Conservation (phyloP, 75 land plant species). For the Chamaecyparis obtusa region DNA sequence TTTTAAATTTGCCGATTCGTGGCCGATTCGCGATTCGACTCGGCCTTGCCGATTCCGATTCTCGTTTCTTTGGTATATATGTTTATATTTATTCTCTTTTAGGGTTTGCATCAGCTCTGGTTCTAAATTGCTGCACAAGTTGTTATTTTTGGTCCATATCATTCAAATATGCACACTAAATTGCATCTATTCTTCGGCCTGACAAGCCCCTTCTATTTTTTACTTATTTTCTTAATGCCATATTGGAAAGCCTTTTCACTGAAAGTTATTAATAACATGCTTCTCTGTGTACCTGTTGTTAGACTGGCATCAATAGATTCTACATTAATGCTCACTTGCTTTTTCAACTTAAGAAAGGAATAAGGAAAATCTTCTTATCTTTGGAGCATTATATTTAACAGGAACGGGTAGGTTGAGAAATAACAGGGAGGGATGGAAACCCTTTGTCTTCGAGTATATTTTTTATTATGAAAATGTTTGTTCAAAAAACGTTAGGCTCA, state of each 20-base stretch:
- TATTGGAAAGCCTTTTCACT: background rate
- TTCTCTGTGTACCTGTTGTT: background rate
- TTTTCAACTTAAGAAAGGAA: background rate
- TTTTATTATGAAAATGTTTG: background rate
- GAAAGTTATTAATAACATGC: background rate
- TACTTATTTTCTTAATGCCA: background rate
- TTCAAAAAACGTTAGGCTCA: background rate
- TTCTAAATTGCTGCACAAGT: background rate
- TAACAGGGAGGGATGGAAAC: too few species aligned
- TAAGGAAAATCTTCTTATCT: background rate
- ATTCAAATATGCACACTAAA: background rate
- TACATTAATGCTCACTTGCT: background rate
- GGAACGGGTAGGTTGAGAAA: background rate
- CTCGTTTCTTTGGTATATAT: background rate
- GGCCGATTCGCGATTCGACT: too few species aligned
- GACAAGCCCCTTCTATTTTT: background rate
- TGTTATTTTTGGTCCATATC: background rate
- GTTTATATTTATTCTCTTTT: background rate
- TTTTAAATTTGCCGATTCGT: too few species aligned
- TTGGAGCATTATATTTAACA: background rate
- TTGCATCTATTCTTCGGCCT: background rate
- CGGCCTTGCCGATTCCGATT: too few species aligned
- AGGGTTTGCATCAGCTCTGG: background rate
- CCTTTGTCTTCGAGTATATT: too few species aligned
- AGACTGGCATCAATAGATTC: background rate